phyloP scores from a whole-genome alignment of 495 filamentous ascomycete species.

The Talaromyces liani region DNA sequence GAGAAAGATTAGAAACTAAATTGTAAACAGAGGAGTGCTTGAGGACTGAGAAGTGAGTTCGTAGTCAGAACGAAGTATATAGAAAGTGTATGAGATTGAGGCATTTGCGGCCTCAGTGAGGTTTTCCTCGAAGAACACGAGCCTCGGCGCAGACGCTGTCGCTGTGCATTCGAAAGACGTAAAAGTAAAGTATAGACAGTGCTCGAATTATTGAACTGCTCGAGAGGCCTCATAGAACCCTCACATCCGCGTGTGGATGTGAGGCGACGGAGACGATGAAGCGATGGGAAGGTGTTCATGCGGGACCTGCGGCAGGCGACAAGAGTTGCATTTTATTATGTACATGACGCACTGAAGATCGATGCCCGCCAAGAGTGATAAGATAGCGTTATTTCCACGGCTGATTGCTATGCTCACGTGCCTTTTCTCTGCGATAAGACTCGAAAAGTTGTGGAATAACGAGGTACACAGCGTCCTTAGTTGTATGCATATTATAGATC shows the following conservation, averaged over 20 bases:
- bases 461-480: not conserved
- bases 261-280: conserved; percentile 6
- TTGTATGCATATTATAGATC: not conserved
- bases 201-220: not conserved
- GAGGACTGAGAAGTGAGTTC: not conserved
- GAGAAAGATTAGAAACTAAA: not conserved
- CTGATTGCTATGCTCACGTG: not conserved
- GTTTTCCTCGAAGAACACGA: conserved; percentile 3
- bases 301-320: conserved; percentile 2
- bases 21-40: conserved; percentile 2
- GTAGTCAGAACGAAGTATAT: not conserved
- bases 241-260: conserved; percentile 11
- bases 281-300: conserved; percentile 3
- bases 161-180: conserved; percentile 1
- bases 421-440: not conserved
- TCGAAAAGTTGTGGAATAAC: not conserved
- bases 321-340: not conserved
- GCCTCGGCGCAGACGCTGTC: not conserved
- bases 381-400: not conserved
- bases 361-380: conserved; percentile 6
- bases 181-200: not conserved
- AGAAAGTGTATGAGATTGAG: conserved; percentile 10
- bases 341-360: conserved; percentile 10
- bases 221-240: not conserved
- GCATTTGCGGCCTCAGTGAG: conserved; percentile 14